These are phyloP conservation scores for Chrysanthemum makinoi DNA, from an alignment of 129 eudicot genomes.

Conservation along the genomic window DNA sequence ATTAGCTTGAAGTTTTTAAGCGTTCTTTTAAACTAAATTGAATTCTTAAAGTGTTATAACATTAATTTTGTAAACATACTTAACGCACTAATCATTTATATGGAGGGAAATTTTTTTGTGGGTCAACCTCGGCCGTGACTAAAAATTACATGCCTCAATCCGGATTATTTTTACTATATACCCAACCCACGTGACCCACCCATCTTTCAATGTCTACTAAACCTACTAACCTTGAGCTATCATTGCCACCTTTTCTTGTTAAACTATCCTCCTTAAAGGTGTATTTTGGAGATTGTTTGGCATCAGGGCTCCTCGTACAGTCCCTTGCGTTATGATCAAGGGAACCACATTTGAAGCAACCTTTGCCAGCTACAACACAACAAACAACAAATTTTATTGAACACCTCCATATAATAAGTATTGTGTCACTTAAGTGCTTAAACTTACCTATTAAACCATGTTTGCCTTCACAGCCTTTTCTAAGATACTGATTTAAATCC, in stretches of 20 bases:
- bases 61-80: background rate
- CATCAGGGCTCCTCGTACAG: slow-evolving; percentile 34
- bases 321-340: slow-evolving; percentile 67
- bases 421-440: too few relatives aligned
- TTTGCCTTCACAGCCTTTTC: too few relatives aligned
- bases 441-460: too few relatives aligned
- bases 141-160: background rate
- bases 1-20: too few relatives aligned
- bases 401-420: too few relatives aligned
- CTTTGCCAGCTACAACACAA: slow-evolving; percentile 32
- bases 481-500: too few relatives aligned
- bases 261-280: slow-evolving; percentile 21
- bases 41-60: too few relatives aligned
- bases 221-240: slow-evolving; percentile 19
- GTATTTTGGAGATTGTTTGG: slow-evolving; percentile 31
- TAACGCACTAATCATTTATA: background rate
- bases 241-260: slow-evolving; percentile 33
- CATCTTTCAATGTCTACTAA: background rate
- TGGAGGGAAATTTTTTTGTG: too few relatives aligned
- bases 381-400: too few relatives aligned
- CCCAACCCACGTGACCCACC: too few relatives aligned
- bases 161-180: background rate
- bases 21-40: too few relatives aligned
- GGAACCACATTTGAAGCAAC: slow-evolving; percentile 73
- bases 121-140: background rate